These are phyloP conservation scores for Diutina rugosa DNA, from an alignment of 1,139 yeast species.

Conservation along the genomic window DNA sequence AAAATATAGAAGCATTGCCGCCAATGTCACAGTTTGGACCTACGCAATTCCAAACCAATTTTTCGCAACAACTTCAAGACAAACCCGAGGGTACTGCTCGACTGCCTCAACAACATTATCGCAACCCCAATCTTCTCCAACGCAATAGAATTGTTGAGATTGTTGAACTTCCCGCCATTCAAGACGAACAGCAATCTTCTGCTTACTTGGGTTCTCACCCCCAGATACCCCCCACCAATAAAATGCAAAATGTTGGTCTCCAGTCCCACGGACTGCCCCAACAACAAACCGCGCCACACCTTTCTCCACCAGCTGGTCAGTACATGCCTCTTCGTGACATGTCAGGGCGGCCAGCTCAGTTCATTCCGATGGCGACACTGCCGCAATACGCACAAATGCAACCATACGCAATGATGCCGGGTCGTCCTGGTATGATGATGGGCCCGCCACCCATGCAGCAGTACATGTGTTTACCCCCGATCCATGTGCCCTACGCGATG, in stretches of 20 bases:
- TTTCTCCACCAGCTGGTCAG: constrained; percentile 1
- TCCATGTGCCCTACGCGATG: neutral
- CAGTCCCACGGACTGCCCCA: neutral
- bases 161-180: neutral
- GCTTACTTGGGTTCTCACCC: neutral
- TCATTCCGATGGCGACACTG: neutral
- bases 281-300: neutral
- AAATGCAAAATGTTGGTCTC: neutral
- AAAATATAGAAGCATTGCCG: neutral
- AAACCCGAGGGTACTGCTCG: neutral
- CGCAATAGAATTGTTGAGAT: constrained; percentile 1
- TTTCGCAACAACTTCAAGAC: neutral
- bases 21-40: neutral
- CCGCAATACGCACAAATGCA: constrained; percentile 5
- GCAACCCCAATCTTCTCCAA: neutral
- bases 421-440: neutral
- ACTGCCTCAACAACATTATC: neutral
- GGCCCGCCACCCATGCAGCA: neutral
- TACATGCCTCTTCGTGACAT: neutral
- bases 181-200: neutral
- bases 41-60: neutral
- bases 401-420: constrained; percentile 2
- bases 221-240: neutral
- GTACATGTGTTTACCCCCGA: neutral
- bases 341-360: neutral